Evolutionary conservation across 805 yeast genomes (phyloP).

Genomic region (Nakazawaea pomicola): DNA sequence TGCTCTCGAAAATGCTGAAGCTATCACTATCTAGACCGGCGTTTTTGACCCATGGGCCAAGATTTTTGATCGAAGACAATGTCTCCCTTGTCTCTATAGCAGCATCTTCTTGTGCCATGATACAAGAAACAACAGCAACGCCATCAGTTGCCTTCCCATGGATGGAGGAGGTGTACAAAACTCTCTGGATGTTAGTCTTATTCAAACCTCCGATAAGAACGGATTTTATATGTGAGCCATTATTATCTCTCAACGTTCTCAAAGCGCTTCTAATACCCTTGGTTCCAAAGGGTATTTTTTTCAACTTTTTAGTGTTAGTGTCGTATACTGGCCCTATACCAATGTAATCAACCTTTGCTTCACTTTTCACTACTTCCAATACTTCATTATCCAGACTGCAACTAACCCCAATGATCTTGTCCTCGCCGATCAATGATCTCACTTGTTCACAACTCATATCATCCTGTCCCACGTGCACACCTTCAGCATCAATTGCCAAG

Average conservation of each 20-base stretch:
- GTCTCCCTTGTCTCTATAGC: slow-evolving; percentile 41
- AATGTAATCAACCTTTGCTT: slow-evolving; percentile 62
- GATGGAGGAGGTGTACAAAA: slow-evolving; percentile 43
- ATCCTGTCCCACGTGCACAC: slow-evolving; percentile 90
- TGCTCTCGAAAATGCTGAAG: slow-evolving; percentile 18
- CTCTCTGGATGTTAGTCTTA: slow-evolving; percentile 53
- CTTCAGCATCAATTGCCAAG: slow-evolving; percentile 83
- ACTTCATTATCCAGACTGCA: slow-evolving; percentile 59
- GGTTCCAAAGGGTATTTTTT: slow-evolving; percentile 60
- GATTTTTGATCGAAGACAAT: slow-evolving; percentile 23
- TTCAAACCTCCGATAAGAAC: slow-evolving; percentile 83
- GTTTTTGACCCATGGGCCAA: slow-evolving; percentile 22
- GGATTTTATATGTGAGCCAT: slow-evolving; percentile 38
- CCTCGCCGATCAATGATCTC: slow-evolving; percentile 61
- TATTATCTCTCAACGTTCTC: slow-evolving; percentile 33
- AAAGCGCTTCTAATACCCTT: slow-evolving; percentile 56
- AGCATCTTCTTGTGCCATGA: slow-evolving; percentile 62
- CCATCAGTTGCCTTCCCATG: slow-evolving; percentile 60
- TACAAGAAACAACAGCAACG: slow-evolving; percentile 84
- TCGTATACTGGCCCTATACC: slow-evolving; percentile 80
- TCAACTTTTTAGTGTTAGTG: slow-evolving; percentile 64
- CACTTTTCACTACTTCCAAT: slow-evolving; percentile 37
- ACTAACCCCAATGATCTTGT: slow-evolving; percentile 76
- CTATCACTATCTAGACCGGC: neutral
- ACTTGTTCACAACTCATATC: slow-evolving; percentile 67